Percentiles rank a stretch among this genome's conserved stretches.
These are phyloP conservation scores for Colletotrichum sp. DNA, from an alignment of 2,329 filamentous ascomycete genomes.

Conservation along the genomic window DNA sequence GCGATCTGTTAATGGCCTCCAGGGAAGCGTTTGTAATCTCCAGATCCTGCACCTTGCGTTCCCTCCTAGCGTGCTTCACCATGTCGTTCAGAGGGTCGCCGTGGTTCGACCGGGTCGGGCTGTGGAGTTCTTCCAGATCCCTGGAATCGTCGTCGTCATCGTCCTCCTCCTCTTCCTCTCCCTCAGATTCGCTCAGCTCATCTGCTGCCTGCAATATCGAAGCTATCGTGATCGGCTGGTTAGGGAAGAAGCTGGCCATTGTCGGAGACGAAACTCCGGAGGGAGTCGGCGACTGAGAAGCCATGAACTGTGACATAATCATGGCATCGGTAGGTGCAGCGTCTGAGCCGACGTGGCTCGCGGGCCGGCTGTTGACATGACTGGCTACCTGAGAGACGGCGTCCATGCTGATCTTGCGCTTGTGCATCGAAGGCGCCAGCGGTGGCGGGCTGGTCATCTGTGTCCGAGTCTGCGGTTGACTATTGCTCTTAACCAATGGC, in stretches of 20 bases:
- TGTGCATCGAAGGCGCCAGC: constrained; percentile 37
- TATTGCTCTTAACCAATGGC: constrained; percentile 15
- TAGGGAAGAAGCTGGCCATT: constrained; percentile 29
- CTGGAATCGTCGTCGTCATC: constrained; percentile 19
- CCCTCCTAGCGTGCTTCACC: constrained; percentile 85
- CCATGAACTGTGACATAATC: constrained; percentile 38
- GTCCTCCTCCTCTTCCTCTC: constrained; percentile 25
- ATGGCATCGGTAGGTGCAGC: constrained; percentile 38
- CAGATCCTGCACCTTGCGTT: constrained; percentile 93
- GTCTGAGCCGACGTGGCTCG: constrained; percentile 28
- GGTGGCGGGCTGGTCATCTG: constrained; percentile 41
- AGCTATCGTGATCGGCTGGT: constrained; percentile 53
- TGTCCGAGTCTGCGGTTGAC: constrained; percentile 29
- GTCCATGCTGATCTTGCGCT: constrained; percentile 50
- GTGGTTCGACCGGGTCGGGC: constrained; percentile 62
- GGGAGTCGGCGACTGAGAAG: constrained; percentile 33
- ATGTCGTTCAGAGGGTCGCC: constrained; percentile 73
- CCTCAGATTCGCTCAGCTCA: constrained; percentile 46
- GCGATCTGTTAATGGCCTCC: constrained; percentile 90
- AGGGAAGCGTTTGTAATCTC: constrained; percentile 97
- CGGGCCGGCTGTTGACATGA: constrained; percentile 19
- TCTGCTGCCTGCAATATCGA: constrained; percentile 63
- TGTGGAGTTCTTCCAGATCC: constrained; percentile 47
- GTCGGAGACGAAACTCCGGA: constrained; percentile 42
- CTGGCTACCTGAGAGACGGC: constrained; percentile 38